Evolutionary conservation across 208 protist genomes (phyloP).

Genomic region (Leishmania gerbilli): DNA sequence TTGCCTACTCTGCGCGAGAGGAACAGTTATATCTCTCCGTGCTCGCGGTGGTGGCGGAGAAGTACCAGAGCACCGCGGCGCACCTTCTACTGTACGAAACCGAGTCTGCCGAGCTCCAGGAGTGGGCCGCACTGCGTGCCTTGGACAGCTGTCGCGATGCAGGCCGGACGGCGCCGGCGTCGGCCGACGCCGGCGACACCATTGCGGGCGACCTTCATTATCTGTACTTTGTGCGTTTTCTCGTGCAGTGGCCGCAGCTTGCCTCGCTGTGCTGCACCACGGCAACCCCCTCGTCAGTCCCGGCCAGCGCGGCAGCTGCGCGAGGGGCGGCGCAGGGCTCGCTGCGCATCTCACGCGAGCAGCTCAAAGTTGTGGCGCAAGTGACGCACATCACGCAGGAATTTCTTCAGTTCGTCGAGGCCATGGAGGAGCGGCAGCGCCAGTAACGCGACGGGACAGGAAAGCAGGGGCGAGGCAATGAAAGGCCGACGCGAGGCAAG

Average conservation of each 20-base stretch:
- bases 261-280: slow-evolving; percentile 65
- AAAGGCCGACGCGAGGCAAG: neutral
- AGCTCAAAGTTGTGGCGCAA: slow-evolving; percentile 55
- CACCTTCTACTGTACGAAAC: slow-evolving; percentile 68
- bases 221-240: slow-evolving; percentile 79
- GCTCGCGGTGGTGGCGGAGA: slow-evolving; percentile 45
- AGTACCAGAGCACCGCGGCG: slow-evolving; percentile 61
- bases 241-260: slow-evolving; percentile 85
- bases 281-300: slow-evolving; percentile 7
- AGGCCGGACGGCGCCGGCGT: neutral
- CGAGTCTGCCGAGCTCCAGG: slow-evolving; percentile 67
- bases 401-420: slow-evolving; percentile 62
- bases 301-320: slow-evolving; percentile 1
- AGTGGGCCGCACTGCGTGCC: slow-evolving; percentile 41
- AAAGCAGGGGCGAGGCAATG: too few relatives aligned
- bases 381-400: slow-evolving; percentile 72
- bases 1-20: slow-evolving; percentile 65
- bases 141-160: slow-evolving; percentile 4
- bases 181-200: neutral
- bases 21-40: slow-evolving; percentile 65
- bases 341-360: slow-evolving; percentile 52
- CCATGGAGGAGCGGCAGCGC: slow-evolving; percentile 45
- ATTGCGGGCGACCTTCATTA: slow-evolving; percentile 44
- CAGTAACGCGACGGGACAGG: neutral
- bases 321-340: slow-evolving; percentile 9